Conservation (phyloP, 2,329 filamentous ascomycete genomes). For the Pleurostoma richardsiae region DNA sequence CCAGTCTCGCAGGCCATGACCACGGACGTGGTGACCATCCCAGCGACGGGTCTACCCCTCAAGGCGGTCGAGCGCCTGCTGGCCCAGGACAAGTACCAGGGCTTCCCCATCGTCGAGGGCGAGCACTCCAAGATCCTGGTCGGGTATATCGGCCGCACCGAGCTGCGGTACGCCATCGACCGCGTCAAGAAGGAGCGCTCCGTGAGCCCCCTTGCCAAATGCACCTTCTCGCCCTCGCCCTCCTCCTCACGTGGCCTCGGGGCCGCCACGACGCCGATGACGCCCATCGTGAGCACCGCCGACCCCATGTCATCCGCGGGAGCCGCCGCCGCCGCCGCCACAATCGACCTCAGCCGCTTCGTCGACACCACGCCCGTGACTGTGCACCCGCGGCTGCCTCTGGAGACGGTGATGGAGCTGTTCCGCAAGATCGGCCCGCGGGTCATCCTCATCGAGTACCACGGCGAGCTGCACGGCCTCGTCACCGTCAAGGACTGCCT, state of each 20-base stretch:
- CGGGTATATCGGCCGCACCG: conserved; percentile 89
- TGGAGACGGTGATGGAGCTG: conserved; percentile 97
- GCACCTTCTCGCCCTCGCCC: conserved; percentile 60
- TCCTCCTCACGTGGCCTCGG: neutral
- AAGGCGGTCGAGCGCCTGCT: conserved; percentile 74
- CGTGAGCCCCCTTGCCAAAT: conserved; percentile 64
- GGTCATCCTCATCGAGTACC: conserved; percentile 88
- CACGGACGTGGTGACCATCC: conserved; percentile 66
- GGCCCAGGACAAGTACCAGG: conserved; percentile 76
- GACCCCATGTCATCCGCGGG: conserved; percentile 6
- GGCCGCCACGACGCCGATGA: conserved; percentile 26
- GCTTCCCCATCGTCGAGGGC: conserved; percentile 87
- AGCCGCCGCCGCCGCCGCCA: conserved; percentile 21
- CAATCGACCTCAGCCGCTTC: conserved; percentile 78
- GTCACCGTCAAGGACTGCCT: conserved; percentile 97
- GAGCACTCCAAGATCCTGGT: conserved; percentile 64
- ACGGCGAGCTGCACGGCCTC: conserved; percentile 74
- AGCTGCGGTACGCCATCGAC: conserved; percentile 86
- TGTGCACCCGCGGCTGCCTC: conserved; percentile 81
- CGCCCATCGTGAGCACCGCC: conserved; percentile 40
- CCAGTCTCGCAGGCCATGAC: conserved; percentile 91
- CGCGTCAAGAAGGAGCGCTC: conserved; percentile 66
- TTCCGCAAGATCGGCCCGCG: conserved; percentile 97
- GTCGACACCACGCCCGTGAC: conserved; percentile 86
- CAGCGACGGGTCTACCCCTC: conserved; percentile 68